Percentiles rank a stretch among this genome's conserved stretches.
phyloP scores from a whole-genome alignment of 1,284 basidiomycete genomes.

The Apiotrichum akiyoshidainum region DNA sequence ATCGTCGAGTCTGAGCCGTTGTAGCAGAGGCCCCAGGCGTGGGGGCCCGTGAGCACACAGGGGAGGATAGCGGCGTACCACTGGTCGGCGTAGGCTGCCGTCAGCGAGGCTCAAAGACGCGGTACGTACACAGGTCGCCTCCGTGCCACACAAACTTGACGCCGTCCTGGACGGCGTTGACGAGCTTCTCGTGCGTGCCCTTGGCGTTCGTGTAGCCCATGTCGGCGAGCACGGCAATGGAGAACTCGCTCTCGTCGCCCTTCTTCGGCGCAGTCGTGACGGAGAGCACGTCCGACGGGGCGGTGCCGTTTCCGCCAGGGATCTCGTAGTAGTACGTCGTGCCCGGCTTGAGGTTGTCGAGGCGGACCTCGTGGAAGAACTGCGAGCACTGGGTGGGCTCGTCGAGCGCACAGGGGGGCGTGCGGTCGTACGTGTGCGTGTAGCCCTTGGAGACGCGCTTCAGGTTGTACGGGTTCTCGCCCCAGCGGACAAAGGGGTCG shows the following conservation, averaged over 20 bases:
- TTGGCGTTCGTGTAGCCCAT: slow-evolving; percentile 48
- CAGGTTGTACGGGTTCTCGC: slow-evolving; percentile 18
- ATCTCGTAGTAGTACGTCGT: slow-evolving; percentile 34
- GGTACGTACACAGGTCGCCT: slow-evolving; percentile 38
- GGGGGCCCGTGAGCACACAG: slow-evolving; percentile 9
- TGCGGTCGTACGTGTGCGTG: slow-evolving; percentile 30
- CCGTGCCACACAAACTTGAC: slow-evolving; percentile 35
- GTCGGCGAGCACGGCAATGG: slow-evolving; percentile 40
- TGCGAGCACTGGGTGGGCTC: slow-evolving; percentile 33
- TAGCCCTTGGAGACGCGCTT: slow-evolving; percentile 17
- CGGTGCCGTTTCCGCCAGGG: slow-evolving; percentile 37
- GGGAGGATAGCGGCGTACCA: slow-evolving; percentile 33
- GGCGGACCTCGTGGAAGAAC: slow-evolving; percentile 34
- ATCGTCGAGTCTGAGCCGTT: slow-evolving; percentile 26
- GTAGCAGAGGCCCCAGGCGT: slow-evolving; percentile 27
- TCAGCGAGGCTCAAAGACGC: neutral
- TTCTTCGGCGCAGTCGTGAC: slow-evolving; percentile 27
- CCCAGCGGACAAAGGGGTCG: slow-evolving; percentile 25
- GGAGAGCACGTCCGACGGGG: slow-evolving; percentile 22
- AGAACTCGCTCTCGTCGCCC: slow-evolving; percentile 26
- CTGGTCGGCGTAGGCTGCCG: slow-evolving; percentile 40
- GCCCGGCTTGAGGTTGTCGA: slow-evolving; percentile 22
- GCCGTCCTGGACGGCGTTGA: slow-evolving; percentile 28
- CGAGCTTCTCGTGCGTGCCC: slow-evolving; percentile 37
- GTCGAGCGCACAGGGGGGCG: slow-evolving; percentile 30